Evolutionary conservation across 2,329 filamentous ascomycete species (phyloP), one percentile per base, ranked within the genome.

Genomic region (Apiospora hydei): DNA sequence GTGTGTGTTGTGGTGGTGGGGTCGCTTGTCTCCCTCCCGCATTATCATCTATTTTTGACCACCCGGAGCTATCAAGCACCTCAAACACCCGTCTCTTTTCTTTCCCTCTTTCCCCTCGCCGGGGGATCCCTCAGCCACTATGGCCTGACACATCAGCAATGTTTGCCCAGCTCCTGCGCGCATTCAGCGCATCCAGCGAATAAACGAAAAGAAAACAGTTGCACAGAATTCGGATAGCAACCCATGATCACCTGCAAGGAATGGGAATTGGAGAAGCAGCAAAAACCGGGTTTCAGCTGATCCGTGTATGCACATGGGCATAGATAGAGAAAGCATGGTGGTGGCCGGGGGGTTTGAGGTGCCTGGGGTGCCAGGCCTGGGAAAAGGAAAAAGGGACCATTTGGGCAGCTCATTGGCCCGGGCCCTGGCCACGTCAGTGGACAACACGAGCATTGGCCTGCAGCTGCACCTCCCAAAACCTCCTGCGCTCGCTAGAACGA

Each of bases 361-460:
- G 34, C 34, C 34, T 38, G 34, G 7, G 7, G 7, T 30, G 26
- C 2, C 26, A 30, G 3, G 26, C 53, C 26, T 57, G 57, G 34
- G 57, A 64, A 64, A 64, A 64, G 57, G 57, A 41, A 64, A 34
- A 11, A 38, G 34, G 34, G 7, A 38, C 5, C 1, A 30, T 30
- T 41, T 64, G n/a, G 57, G 41, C 57, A 64, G 57, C 57, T 64
- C 57, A 64, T 64, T 64, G 57, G 57, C 21, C 57, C 34, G 57
- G 34, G 34, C 57, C 41, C 57, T 64, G 41, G 57, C 57, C 57
- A 64, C 57, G 57, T 64, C 57, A 64, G 57, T 64, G 57, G 57
- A 64, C 57, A 64, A 64, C 57, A 64, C 57, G 57, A 64, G 57
- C 57, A 64, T 64, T 64, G 57, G 57, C 57, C 57, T 64, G 57